Percentiles rank a stretch among this genome's conserved stretches.
phyloP scores from a whole-genome alignment of 2,329 filamentous ascomycete genomes.

The Beauveria scarabaeidicola region DNA sequence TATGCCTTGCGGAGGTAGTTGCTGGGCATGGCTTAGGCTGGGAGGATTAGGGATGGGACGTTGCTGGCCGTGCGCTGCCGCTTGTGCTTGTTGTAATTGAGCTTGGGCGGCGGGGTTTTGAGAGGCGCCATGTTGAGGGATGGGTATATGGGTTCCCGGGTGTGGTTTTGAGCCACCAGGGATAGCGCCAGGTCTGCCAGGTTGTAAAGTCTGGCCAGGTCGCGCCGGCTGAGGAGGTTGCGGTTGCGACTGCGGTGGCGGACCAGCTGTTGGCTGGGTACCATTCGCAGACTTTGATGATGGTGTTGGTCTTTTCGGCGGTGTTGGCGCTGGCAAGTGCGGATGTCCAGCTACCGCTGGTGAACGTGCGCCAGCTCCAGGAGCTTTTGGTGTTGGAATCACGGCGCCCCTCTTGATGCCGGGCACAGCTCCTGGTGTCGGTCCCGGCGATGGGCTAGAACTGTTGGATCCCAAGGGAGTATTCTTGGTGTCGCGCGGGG shows the following conservation, averaged over 20 bases:
- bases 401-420: constrained; percentile 22
- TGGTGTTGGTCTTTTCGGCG: constrained; percentile 21
- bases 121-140: constrained; percentile 19
- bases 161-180: constrained; percentile 29
- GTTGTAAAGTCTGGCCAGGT: neutral
- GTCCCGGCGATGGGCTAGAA: constrained; percentile 17
- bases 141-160: constrained; percentile 24
- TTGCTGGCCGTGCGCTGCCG: constrained; percentile 9
- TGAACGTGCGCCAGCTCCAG: constrained; percentile 15
- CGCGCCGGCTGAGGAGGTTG: constrained; percentile 17
- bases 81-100: constrained; percentile 14
- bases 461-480: constrained; percentile 17
- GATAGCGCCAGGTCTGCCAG: constrained; percentile 22
- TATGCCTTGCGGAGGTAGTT: constrained; percentile 5
- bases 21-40: constrained; percentile 2
- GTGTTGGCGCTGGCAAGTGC: constrained; percentile 20
- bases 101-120: constrained; percentile 13
- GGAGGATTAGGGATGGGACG: constrained; percentile 4
- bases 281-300: constrained; percentile 24
- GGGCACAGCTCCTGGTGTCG: constrained; percentile 15
- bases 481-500: constrained; percentile 25
- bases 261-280: constrained; percentile 27
- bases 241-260: constrained; percentile 21
- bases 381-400: constrained; percentile 28
- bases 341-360: constrained; percentile 21